These are phyloP conservation scores for Wickerhamomyces rabaulensis DNA, from an alignment of 805 yeast species.

Conservation along the genomic window DNA sequence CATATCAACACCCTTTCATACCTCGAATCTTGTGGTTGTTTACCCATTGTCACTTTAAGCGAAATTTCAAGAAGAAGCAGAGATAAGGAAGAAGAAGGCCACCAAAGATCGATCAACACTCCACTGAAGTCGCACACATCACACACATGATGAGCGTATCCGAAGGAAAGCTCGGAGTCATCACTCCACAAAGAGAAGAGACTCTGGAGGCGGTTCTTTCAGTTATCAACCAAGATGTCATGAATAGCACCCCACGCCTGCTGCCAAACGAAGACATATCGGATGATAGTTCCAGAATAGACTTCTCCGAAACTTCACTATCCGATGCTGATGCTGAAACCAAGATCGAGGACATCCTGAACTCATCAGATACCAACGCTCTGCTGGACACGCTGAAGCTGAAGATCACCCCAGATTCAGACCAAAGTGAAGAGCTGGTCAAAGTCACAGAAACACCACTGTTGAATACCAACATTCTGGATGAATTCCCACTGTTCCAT, in stretches of 20 bases:
- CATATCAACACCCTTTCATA: neutral
- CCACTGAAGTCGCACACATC: neutral
- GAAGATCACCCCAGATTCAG: conserved; percentile 2
- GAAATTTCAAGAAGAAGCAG: too few species aligned
- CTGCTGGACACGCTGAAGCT: conserved; percentile 12
- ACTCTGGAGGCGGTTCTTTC: neutral
- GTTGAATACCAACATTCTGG: neutral
- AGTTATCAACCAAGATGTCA: neutral
- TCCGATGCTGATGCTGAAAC: conserved; percentile 8
- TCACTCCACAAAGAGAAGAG: neutral
- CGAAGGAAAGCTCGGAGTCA: neutral
- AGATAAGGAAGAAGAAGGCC: too few species aligned
- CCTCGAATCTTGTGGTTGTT: neutral
- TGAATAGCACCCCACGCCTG: neutral
- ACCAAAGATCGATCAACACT: neutral
- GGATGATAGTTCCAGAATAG: conserved; percentile 4
- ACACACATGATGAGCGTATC: neutral
- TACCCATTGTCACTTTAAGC: neutral
- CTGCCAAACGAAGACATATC: conserved; percentile 2
- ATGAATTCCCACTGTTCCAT: conserved; percentile 6
- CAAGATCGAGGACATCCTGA: conserved; percentile 9
- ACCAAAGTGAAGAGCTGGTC: neutral
- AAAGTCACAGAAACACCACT: neutral
- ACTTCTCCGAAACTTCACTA: neutral
- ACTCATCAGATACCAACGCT: conserved; percentile 13